Conservation (phyloP, 306 rosid species). For the Clitoria ternatea region DNA sequence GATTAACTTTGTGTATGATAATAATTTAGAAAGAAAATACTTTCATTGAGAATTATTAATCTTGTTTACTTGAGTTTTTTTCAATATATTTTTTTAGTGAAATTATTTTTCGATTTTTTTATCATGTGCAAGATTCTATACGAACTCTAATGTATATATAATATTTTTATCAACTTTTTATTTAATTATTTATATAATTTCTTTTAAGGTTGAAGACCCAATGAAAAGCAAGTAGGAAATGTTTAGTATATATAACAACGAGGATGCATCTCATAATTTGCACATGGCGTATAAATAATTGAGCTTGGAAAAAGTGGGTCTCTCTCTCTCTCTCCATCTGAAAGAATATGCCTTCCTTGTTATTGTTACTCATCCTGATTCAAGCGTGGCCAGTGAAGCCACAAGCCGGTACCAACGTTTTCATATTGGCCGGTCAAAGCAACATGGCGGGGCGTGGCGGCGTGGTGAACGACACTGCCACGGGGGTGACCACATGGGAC, state of each 20-base stretch:
- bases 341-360: conserved; percentile 17
- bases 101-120: too few species aligned
- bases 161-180: too few species aligned
- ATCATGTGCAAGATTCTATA: too few species aligned
- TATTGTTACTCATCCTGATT: background rate
- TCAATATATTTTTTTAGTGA: too few species aligned
- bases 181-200: background rate
- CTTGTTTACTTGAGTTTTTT: too few species aligned
- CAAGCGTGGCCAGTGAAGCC: conserved; percentile 1
- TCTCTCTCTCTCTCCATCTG: background rate
- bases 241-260: background rate
- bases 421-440: conserved; percentile 95
- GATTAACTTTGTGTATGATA: too few species aligned
- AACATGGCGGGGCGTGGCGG: conserved; percentile 98
- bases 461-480: conserved; percentile 21
- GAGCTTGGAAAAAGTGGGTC: background rate
- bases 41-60: too few species aligned
- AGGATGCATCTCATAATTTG: background rate
- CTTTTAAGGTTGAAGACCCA: background rate
- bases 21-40: too few species aligned
- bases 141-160: too few species aligned
- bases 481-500: conserved; percentile 51
- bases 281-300: background rate
- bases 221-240: background rate
- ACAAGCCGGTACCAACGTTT: conserved; percentile 31